Evolutionary conservation across 2,329 filamentous ascomycete genomes (phyloP), one percentile per base, ranked within the genome.

Genomic region (Xylaria sp.): DNA sequence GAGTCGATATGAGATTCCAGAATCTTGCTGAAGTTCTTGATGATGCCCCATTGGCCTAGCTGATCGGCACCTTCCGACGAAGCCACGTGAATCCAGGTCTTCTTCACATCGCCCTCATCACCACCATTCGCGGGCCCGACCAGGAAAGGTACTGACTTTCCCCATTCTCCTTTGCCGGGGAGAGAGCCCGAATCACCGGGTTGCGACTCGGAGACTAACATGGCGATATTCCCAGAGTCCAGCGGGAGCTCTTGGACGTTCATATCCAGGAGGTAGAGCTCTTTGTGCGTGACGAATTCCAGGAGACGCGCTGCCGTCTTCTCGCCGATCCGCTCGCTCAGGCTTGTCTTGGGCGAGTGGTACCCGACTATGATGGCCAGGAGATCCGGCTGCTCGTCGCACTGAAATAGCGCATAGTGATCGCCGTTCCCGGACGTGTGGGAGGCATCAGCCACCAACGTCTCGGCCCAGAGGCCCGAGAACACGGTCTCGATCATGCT

Each of bases 401-500:
- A 58, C 38, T 63, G 62, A n/a, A 54, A 63, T 8, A 67, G 33
- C 9, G 29, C 44, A 37, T 67, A 48, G 17, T 55, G 43, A 21
- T 54, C 43, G 25, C 40, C 46, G 4, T 23, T 23, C 19, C 29
- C 46, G 1, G 44, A 35, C 7, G 59, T 38, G 53, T 54, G 44
- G 15, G 51, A 15, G n/a, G 59, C 58, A 3, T 47, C 31, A 11
- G 17, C 31, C 13, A 47, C 7, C 6, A 61, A 29, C 2, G 29
- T 43, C 38, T 57, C 41, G 11, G 27, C 49, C 54, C 40, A 58
- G 27, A 58, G 15, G 17, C 40, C 25, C 10, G 44, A 48, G 54
- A 66, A 66, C 15, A 38, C 54, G 3, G 58, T 54, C 15, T 66
- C 54, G 54, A 62, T 25, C 19, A 65, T 51, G 58, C 55, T 58